Percentiles rank a stretch among this genome's conserved stretches.
phyloP scores from a whole-genome alignment of 2,329 filamentous ascomycete genomes.

The Neopestalotiopsis rosae region DNA sequence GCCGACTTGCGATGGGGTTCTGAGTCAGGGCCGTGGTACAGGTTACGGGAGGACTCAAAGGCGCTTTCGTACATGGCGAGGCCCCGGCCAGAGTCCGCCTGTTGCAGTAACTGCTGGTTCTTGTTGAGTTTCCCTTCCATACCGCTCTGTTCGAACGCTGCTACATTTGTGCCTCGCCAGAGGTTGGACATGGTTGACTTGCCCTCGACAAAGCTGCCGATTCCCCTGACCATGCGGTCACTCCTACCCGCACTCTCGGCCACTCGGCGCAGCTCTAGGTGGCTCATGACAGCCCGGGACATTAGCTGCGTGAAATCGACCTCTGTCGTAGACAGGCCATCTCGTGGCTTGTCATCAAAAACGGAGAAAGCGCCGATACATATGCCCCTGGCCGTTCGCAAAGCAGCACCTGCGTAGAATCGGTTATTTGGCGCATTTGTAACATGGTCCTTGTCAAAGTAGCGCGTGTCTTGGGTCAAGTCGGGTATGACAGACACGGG shows the following conservation, averaged over 20 bases:
- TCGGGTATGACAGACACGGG: conserved; percentile 42
- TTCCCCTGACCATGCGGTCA: conserved; percentile 29
- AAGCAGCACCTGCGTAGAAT: conserved; percentile 26
- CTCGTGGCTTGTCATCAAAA: conserved; percentile 19
- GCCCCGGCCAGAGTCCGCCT: neutral
- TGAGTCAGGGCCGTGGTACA: neutral
- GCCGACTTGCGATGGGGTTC: neutral
- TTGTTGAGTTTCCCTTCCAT: conserved; percentile 29
- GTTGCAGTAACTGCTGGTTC: conserved; percentile 23
- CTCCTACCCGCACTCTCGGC: conserved; percentile 20
- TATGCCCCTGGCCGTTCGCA: conserved; percentile 22
- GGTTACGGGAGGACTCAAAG: neutral
- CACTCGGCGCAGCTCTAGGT: conserved; percentile 23
- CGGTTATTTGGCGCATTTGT: conserved; percentile 25
- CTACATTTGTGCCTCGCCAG: conserved; percentile 20
- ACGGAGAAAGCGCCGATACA: conserved; percentile 25
- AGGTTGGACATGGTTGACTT: conserved; percentile 27
- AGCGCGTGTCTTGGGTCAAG: conserved; percentile 36
- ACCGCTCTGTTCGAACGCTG: conserved; percentile 23
- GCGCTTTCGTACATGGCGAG: neutral
- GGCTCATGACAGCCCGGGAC: conserved; percentile 21
- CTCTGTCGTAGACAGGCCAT: conserved; percentile 6
- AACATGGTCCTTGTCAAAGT: conserved; percentile 19
- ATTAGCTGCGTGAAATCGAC: conserved; percentile 23
- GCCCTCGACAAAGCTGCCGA: conserved; percentile 31